Evolutionary conservation across 129 eudicot genomes (phyloP).

Genomic region (Pulicaria dysenterica): DNA sequence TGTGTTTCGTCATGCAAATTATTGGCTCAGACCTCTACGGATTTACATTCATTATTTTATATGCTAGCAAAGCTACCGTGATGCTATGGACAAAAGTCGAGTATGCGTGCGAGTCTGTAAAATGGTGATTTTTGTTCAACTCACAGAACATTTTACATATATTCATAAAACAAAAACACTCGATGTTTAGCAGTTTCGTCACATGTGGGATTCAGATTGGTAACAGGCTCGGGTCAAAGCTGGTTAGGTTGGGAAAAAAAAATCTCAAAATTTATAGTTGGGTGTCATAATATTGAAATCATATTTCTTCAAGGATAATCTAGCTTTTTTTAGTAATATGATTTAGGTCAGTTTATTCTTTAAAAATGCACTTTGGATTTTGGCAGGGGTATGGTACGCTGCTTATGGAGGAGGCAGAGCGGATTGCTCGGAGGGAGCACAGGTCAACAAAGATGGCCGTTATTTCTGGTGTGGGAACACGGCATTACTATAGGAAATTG

Average conservation of each 20-base stretch:
- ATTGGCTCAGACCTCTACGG: too few relatives aligned
- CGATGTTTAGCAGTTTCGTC: neutral
- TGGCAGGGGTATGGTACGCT: conserved; percentile 89
- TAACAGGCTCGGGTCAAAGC: neutral
- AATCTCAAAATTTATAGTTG: neutral
- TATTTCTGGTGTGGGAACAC: conserved; percentile 94
- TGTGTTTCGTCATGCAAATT: too few relatives aligned
- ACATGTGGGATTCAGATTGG: neutral
- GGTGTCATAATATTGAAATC: neutral
- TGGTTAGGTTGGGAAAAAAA: too few relatives aligned
- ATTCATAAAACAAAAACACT: neutral
- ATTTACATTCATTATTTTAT: too few relatives aligned
- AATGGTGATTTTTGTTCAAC: too few relatives aligned
- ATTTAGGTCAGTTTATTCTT: neutral
- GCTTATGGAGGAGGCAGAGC: conserved; percentile 96
- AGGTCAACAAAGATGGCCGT: conserved; percentile 88
- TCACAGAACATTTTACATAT: neutral
- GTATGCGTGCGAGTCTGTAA: too few relatives aligned
- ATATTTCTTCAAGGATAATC: neutral
- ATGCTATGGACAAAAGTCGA: too few relatives aligned
- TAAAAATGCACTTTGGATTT: neutral
- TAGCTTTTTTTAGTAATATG: neutral
- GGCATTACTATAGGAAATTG: conserved; percentile 91
- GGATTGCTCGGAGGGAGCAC: conserved; percentile 82
- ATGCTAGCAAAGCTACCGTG: too few relatives aligned